phyloP scores from a whole-genome alignment of 1,139 yeast genomes.

The Blastobotrys proliferans region DNA sequence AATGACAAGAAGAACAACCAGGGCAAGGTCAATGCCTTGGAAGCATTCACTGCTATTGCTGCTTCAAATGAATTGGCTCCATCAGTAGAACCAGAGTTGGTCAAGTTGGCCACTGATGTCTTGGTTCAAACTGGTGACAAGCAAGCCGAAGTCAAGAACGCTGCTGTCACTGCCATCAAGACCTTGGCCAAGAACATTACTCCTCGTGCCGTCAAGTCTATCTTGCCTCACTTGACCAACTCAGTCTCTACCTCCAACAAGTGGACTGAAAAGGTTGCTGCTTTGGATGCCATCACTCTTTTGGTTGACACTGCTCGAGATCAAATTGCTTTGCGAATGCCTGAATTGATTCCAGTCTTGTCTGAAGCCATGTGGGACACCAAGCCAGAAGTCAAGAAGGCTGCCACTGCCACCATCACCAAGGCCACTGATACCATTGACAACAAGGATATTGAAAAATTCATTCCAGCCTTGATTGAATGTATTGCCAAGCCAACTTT shows the following conservation, averaged over 20 bases:
- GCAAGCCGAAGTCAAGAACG: slow-evolving; percentile 65
- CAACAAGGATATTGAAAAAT: slow-evolving; percentile 99
- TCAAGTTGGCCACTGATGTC: slow-evolving; percentile 65
- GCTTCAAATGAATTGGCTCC: slow-evolving; percentile 76
- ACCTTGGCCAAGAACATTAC: slow-evolving; percentile 79
- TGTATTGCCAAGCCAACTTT: slow-evolving; percentile 96
- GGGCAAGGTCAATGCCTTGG: slow-evolving; percentile 70
- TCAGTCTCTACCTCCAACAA: slow-evolving; percentile 74
- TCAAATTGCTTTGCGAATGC: slow-evolving; percentile 98
- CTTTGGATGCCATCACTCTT: slow-evolving; percentile 76
- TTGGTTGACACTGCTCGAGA: slow-evolving; percentile 93
- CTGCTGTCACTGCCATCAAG: slow-evolving; percentile 67
- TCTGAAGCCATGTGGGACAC: slow-evolving; percentile 99
- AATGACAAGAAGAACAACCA: slow-evolving; percentile 70
- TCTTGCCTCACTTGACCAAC: slow-evolving; percentile 74
- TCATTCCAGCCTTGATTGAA: slow-evolving; percentile 94
- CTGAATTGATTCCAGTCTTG: slow-evolving; percentile 95
- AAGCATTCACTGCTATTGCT: slow-evolving; percentile 82
- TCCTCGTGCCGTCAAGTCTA: slow-evolving; percentile 88
- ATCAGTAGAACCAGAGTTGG: slow-evolving; percentile 92
- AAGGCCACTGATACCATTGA: slow-evolving; percentile 96
- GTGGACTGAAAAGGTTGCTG: slow-evolving; percentile 97
- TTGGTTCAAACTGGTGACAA: slow-evolving; percentile 87
- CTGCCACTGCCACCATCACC: slow-evolving; percentile 93
- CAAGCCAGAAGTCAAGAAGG: slow-evolving; percentile 94